A percentile compares a stretch with the other conserved stretches of the same genome.
Evolutionary conservation across 2,329 filamentous ascomycete species (phyloP).

Genomic region (Aspergillus fijiensis): DNA sequence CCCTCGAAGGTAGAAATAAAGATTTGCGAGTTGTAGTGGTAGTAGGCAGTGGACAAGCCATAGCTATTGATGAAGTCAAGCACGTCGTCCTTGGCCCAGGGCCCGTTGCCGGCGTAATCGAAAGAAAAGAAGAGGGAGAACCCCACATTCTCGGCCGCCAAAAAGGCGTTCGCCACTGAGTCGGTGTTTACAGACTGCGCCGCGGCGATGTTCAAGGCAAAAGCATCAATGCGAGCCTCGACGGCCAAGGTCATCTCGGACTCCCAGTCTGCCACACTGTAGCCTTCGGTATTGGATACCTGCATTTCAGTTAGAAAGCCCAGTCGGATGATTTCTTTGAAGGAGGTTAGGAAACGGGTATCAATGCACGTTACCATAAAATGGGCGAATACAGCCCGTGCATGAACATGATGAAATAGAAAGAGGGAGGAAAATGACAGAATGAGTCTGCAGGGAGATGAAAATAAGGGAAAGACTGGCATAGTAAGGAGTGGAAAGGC

Average conservation of each 20-base stretch:
- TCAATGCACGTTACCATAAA: neutral
- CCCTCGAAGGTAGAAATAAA: constrained; percentile 49
- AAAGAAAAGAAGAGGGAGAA: constrained; percentile 38
- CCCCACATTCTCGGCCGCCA: constrained; percentile 20
- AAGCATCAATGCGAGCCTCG: constrained; percentile 38
- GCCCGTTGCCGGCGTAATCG: constrained; percentile 32
- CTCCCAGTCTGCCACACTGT: constrained; percentile 22
- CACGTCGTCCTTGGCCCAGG: constrained; percentile 26
- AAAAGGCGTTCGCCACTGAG: constrained; percentile 21
- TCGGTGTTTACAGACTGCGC: constrained; percentile 4
- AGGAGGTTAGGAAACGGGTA: too few relatives aligned
- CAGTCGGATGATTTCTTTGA: too few relatives aligned
- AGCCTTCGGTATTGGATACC: constrained; percentile 13
- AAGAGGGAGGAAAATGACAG: too few relatives aligned
- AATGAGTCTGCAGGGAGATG: too few relatives aligned
- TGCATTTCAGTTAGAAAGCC: too few relatives aligned
- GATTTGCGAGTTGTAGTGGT: constrained; percentile 27
- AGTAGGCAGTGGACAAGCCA: constrained; percentile 22
- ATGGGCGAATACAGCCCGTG: neutral
- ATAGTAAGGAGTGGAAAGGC: too few relatives aligned
- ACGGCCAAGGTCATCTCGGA: constrained; percentile 36
- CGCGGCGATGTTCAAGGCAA: constrained; percentile 39
- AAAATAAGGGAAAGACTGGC: too few relatives aligned
- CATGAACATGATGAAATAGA: neutral
- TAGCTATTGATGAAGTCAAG: constrained; percentile 25